Evolutionary conservation across 2,329 filamentous ascomycete species (phyloP), one percentile per base, ranked within the genome.

Genomic region (Conoideocrella luteorostrata): DNA sequence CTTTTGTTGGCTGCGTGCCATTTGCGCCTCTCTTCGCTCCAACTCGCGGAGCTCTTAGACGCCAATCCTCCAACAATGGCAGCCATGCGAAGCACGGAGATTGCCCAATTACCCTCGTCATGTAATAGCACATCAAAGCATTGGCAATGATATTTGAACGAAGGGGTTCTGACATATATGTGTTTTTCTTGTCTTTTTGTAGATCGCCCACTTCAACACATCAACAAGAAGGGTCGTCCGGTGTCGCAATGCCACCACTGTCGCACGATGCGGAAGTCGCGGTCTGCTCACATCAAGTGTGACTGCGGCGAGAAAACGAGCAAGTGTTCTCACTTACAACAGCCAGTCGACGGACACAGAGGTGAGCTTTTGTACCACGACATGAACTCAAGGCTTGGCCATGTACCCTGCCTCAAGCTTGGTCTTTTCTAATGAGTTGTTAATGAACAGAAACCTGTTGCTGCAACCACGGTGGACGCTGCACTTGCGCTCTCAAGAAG

Each of bases 231-330:
- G 74, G 91, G 91, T 60, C 86, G 91, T 50, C 93, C 93, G 50
- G 89, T 97, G 56, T 95, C 93, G 57, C 93, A 98, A 82, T 98
- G 93, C 70, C 80, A 88, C 55, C 93, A 98, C 71, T 98, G 93
- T 71, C 91, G 93, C 65, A 81, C 86, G 54, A 85, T 95, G 75
- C 90, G 93, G 71, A 97, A 97, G 77, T 91, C 88, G 66, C 88
- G 93, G 58, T 84, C 90, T 47, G 88, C 91, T 52, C 93, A 97
- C 68, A 80, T 93, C 61, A 95, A 93, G 68, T 98, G 93, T 70
- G 90, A 97, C 68, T 98, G 93, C 67, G 90, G 88, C 63, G 88
- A 95, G 68, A 96, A 95, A 76, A 81, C 82, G 50, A 84, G 85
- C 71, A 79, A 79, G 62, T 83, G 80, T 63, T 67, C 74, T 47